Conservation (phyloP, 257 asterid genomes). For the Solanum chilense region DNA sequence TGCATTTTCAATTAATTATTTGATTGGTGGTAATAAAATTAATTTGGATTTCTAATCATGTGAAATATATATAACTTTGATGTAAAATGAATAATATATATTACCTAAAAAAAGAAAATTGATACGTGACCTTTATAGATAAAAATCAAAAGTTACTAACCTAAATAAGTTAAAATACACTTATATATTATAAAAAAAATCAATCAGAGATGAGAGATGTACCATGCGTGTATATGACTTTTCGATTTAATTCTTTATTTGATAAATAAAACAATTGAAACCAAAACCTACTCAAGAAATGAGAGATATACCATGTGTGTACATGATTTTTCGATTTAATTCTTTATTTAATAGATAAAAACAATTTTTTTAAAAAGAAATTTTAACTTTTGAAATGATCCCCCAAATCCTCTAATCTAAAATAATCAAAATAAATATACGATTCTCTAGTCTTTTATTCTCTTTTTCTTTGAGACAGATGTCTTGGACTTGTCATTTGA, state of each 20-base stretch:
- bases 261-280: no score
- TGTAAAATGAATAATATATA: neutral
- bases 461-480: no score
- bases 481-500: neutral
- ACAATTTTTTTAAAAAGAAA: no score
- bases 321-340: no score
- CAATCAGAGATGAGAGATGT: no score
- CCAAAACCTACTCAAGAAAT: neutral
- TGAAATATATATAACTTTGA: neutral
- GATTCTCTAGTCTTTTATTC: neutral
- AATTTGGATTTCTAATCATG: neutral
- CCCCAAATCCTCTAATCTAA: neutral
- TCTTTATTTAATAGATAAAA: neutral
- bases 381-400: no score
- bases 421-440: no score
- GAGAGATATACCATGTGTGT: neutral
- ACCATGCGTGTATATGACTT: no score
- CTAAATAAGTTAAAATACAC: neutral
- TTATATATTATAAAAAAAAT: neutral
- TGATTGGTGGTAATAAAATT: neutral
- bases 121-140: neutral
- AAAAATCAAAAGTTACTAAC: no score
- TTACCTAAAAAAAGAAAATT: no score
- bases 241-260: no score
- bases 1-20: neutral